Base-by-base conservation (phyloP, 2,329 filamentous ascomycete genomes). In the Fusarium nygamai region DNA sequence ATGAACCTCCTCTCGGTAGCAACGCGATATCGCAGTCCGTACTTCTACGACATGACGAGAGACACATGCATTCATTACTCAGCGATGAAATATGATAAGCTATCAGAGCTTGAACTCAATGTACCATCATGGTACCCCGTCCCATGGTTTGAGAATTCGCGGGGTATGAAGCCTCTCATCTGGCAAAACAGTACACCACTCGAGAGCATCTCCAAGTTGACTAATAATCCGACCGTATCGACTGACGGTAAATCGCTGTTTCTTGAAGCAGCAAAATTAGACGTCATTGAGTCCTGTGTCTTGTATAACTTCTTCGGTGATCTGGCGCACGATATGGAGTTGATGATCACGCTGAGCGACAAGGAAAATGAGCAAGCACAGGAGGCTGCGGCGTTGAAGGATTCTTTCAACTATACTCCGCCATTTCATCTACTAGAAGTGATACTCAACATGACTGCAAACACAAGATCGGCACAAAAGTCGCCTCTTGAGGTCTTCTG, bases 381-480 rank as follows among this genome's bases (percentile, higher is more conserved):
- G 27, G 20, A 36, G 41, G 34, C 27, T 14, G 22, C 24, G 2
- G 39, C 20, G 0, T 8, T 61, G 36, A 43, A 20, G 5, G 19
- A 44, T 9, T n/a, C 8, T 4, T 43, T 43, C 14, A 33, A 56
- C 16, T 43, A 61, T 10, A 24, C 59, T 6, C 59, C 47, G 3
- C 29, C 47, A 22, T 61, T 56, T 16, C 47, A 36, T 33, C 1
- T 61, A 1, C n/a, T 61, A 9, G 29, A 44, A n/a, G 20, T 56
- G 8, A 27, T 39, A 17, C 33, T 56, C 5, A 5, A 5, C 11
- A 56, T 61, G 59, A 11, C n/a, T 24, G 3, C 3, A 24, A 10
- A 33, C 1, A 1, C 6, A 22, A 22, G 6, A 5, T 13, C 44
- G 6, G 0, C 8, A 3, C 10, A 8, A 8, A 20, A 7, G 16